Conservation (phyloP, 169 alveolate species). For the Cardiosporidium cionae region DNA sequence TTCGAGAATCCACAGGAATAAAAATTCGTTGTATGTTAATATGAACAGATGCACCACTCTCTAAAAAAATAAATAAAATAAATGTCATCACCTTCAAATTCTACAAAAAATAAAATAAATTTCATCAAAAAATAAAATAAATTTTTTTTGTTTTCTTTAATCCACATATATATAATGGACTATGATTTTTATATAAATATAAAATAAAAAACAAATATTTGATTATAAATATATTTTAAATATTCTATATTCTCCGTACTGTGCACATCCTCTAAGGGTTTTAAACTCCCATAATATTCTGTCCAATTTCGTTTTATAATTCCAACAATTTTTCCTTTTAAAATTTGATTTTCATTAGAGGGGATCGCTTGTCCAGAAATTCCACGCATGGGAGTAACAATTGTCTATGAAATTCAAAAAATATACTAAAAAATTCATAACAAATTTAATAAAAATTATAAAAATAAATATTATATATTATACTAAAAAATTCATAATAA, state of each 20-base stretch:
- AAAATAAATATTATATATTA: too few relatives aligned
- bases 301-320: slow-evolving; percentile 74
- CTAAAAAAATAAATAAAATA: too few relatives aligned
- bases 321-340: slow-evolving; percentile 79
- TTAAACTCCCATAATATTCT: slow-evolving; percentile 85
- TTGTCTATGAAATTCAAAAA: too few relatives aligned
- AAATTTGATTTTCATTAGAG: not conserved
- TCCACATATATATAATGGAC: not conserved
- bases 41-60: too few relatives aligned
- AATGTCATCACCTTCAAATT: too few relatives aligned
- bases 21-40: too few relatives aligned
- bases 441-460: too few relatives aligned
- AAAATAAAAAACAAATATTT: not conserved
- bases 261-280: slow-evolving; percentile 27
- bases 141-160: not conserved
- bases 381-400: too few relatives aligned
- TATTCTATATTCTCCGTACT: not conserved
- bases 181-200: not conserved
- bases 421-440: too few relatives aligned
- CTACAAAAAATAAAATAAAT: not conserved
- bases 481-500: too few relatives aligned
- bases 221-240: not conserved
- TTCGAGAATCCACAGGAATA: slow-evolving; percentile 31
- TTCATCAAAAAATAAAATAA: not conserved
- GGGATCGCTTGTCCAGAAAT: too few relatives aligned